Evolutionary conservation across 306 rosid species (phyloP), one percentile per base, ranked within the genome.

Genomic region (Vicia villosa): DNA sequence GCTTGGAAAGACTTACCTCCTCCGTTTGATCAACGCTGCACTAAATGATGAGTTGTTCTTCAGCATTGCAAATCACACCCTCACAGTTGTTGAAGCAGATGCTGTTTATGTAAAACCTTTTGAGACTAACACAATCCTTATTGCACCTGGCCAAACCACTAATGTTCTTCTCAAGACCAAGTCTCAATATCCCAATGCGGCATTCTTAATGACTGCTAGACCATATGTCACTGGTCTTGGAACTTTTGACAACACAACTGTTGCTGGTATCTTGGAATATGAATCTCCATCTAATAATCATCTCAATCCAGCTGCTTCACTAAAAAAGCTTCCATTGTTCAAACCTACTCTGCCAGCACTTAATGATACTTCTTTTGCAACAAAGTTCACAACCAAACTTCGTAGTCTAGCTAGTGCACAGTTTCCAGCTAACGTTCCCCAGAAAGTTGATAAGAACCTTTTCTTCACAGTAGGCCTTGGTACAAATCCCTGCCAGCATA

Each of bases 401-500:
- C 79, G 81, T 0, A 82, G 91, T 70, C 73, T 82, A 37, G 82
- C 82, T n/a, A 83, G 47, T 19, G 47, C 83, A 4, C 63, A 58
- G 13, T 86, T 83, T 65, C 91, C 88, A 0, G 86, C 86, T 14
- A 78, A 80, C 10, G 84, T 84, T 41, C 89, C 89, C 4, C 73
- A 82, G 36, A 82, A 69, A 41, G 79, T 84, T 9, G 89, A 87
- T 56, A 80, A 41, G 21, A 79, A 7, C 49, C 77, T 84, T 60
- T 77, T 87, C 80, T 87, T 87, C 81, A 84, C 84, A 26, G 11
- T 87, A n/a, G 84, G 91, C 30, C 82, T 87, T 1, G 91, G 91
- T 26, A 84, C 85, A 26, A 82, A 20, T 19, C 89, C 85, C 2
- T 84, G 91, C 62, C 56, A 64, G 2, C 38, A 61, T 0, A 80